Evolutionary conservation across 768 basidiomycete genomes (phyloP).

Genomic region (Strobilomyces confusus): DNA sequence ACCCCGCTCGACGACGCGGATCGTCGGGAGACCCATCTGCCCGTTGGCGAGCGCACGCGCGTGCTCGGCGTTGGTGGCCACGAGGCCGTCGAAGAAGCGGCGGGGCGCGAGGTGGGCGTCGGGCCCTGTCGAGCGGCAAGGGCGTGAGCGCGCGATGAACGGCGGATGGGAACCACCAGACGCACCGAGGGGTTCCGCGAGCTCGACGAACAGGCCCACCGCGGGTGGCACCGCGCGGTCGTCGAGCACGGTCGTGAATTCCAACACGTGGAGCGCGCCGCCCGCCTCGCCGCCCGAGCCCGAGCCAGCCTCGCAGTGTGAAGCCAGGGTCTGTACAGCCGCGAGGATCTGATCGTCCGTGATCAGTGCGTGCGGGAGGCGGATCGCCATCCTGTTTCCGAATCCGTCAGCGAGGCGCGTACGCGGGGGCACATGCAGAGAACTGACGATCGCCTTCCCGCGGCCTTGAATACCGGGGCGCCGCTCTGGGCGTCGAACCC

Average conservation of each 20-base stretch:
- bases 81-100: background rate
- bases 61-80: background rate
- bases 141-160: background rate
- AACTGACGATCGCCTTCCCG: background rate
- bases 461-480: background rate
- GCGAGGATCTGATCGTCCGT: background rate
- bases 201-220: background rate
- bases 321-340: background rate
- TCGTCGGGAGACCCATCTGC: background rate
- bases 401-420: background rate
- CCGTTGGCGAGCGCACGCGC: background rate
- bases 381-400: background rate
- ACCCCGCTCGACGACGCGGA: background rate
- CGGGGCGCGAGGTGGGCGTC: background rate
- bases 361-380: background rate
- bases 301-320: background rate
- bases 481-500: background rate
- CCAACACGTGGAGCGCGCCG: background rate
- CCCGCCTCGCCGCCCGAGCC: background rate
- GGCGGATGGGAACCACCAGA: background rate
- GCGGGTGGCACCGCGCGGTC: background rate
- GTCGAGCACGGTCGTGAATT: background rate
- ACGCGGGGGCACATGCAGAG: background rate
- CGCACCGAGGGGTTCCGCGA: background rate
- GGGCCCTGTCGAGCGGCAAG: background rate